phyloP scores from a whole-genome alignment of 768 basidiomycete species.

The Tylopilus plumbeoviolaceoides region DNA sequence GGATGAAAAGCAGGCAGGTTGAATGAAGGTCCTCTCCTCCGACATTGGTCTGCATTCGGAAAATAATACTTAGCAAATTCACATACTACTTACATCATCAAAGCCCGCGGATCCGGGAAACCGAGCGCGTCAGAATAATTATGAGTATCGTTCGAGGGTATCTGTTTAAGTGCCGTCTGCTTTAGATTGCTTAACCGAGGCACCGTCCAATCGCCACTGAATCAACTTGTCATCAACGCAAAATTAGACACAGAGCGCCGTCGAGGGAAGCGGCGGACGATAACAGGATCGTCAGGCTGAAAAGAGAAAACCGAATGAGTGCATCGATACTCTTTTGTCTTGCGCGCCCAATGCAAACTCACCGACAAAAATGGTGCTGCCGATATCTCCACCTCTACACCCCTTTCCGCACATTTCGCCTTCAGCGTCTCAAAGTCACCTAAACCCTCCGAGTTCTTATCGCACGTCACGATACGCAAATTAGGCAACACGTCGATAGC shows the following conservation, averaged over 20 bases:
- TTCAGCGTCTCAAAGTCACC: constrained; percentile 23
- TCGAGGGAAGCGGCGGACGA: constrained; percentile 33
- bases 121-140: too few species aligned
- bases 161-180: background rate
- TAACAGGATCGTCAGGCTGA: constrained; percentile 38
- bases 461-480: constrained; percentile 37
- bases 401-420: constrained; percentile 28
- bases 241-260: constrained; percentile 36
- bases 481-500: constrained; percentile 32
- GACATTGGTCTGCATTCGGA: background rate
- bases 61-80: background rate
- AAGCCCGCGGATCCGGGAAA: background rate
- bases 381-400: constrained; percentile 27
- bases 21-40: too few species aligned
- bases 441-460: constrained; percentile 19
- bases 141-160: background rate
- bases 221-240: constrained; percentile 26
- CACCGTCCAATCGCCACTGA: constrained; percentile 4
- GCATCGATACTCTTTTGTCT: background rate
- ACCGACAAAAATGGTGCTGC: constrained; percentile 35
- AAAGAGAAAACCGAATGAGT: background rate
- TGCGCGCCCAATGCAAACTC: constrained; percentile 13
- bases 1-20: too few species aligned
- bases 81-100: background rate
- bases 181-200: background rate